Conservation (phyloP, 495 filamentous ascomycete species). For the Neurospora pannonica region DNA sequence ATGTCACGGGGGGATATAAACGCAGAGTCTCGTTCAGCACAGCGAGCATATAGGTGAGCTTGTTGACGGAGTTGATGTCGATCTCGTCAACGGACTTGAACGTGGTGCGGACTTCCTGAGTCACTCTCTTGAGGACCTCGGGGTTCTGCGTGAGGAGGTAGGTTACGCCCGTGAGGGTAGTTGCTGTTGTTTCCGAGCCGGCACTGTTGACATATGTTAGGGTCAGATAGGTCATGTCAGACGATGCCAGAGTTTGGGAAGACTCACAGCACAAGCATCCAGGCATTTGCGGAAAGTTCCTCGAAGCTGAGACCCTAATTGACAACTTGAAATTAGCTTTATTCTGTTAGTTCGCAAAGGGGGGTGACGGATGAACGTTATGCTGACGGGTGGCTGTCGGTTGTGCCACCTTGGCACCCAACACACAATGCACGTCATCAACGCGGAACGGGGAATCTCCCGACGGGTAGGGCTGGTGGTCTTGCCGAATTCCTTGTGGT, state of each 20-base stretch:
- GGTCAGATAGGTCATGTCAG: not conserved
- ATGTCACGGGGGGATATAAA: constrained; percentile 42
- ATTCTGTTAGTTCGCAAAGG: not conserved
- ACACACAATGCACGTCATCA: not conserved
- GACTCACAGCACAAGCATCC: not conserved
- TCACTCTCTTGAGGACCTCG: constrained; percentile 26
- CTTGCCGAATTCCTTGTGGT: not conserved
- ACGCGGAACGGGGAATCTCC: not conserved
- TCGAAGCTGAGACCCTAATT: not conserved
- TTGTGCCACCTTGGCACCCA: not conserved
- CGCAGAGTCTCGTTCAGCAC: constrained; percentile 48
- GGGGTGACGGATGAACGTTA: not conserved
- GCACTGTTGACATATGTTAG: not conserved
- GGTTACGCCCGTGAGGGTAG: constrained; percentile 34
- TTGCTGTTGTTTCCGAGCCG: constrained; percentile 47
- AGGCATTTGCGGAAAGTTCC: constrained; percentile 6
- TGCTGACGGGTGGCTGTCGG: not conserved
- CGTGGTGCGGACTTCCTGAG: constrained; percentile 36
- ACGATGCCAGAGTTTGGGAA: not conserved
- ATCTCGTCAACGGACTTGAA: constrained; percentile 42
- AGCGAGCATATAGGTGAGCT: constrained; percentile 44
- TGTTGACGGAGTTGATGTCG: constrained; percentile 27
- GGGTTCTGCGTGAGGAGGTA: constrained; percentile 42
- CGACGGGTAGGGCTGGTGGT: not conserved
- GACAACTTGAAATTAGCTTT: not conserved